phyloP scores from a whole-genome alignment of 208 protist species.

The Wallacemonas sp. region DNA sequence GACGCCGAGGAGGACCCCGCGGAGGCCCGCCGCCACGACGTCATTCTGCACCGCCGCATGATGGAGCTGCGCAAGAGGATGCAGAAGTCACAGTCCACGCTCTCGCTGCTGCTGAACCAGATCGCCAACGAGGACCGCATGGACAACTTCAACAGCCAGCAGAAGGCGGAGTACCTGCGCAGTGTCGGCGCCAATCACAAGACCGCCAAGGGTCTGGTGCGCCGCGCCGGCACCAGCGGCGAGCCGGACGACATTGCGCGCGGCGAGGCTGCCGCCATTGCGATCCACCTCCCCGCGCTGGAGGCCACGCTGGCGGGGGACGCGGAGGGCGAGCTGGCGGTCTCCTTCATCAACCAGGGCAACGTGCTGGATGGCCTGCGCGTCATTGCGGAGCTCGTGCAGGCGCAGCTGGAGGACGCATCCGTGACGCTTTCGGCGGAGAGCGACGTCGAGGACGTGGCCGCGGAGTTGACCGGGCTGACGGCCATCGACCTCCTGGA shows the following conservation, averaged over 20 bases:
- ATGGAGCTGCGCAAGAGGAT: neutral
- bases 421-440: neutral
- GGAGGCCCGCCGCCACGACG: neutral
- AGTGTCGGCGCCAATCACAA: neutral
- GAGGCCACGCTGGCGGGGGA: neutral
- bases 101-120: neutral
- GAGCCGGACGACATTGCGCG: neutral
- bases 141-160: constrained; percentile 9
- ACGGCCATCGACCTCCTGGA: neutral
- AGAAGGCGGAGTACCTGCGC: constrained; percentile 9
- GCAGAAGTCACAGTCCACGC: neutral
- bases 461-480: neutral
- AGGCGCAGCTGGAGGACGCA: neutral
- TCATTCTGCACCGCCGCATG: constrained; percentile 1
- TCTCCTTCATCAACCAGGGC: constrained; percentile 13
- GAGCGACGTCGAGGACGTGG: neutral
- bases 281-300: neutral
- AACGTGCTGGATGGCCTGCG: constrained; percentile 4
- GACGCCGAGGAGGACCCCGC: neutral
- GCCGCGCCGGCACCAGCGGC: constrained; percentile 1
- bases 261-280: neutral
- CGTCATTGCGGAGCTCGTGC: constrained; percentile 1
- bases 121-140: neutral
- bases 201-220: constrained; percentile 3
- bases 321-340: neutral